These are phyloP conservation scores for Trypanosoma platydactyli DNA, from an alignment of 208 protist species.

Conservation along the genomic window DNA sequence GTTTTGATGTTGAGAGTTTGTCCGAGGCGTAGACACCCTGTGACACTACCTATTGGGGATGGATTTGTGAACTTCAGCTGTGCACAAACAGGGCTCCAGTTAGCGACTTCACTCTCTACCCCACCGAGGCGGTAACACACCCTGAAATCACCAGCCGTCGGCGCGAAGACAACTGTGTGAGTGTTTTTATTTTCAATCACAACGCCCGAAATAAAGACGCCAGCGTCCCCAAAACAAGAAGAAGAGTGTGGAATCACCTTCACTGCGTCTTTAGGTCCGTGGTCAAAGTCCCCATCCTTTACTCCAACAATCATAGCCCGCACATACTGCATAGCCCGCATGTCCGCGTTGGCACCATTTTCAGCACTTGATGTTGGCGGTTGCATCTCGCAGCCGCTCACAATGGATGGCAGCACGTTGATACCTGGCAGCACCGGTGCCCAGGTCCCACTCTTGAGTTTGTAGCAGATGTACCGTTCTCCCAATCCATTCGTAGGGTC, in stretches of 20 bases:
- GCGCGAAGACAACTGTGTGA: constrained; percentile 56
- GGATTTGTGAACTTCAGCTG: constrained; percentile 36
- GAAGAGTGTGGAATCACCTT: constrained; percentile 63
- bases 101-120: constrained; percentile 28
- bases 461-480: constrained; percentile 75
- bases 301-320: constrained; percentile 46
- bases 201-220: constrained; percentile 45
- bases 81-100: constrained; percentile 85
- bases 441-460: constrained; percentile 70
- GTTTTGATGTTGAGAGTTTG: constrained; percentile 54
- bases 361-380: constrained; percentile 25
- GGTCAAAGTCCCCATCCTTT: background rate
- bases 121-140: constrained; percentile 85
- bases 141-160: constrained; percentile 57
- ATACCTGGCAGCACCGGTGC: constrained; percentile 66
- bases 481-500: constrained; percentile 27
- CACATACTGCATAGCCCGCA: constrained; percentile 84
- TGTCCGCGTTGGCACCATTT: constrained; percentile 33
- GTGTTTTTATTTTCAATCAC: constrained; percentile 17
- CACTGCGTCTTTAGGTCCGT: constrained; percentile 32
- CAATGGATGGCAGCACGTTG: constrained; percentile 37
- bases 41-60: constrained; percentile 42
- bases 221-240: constrained; percentile 53
- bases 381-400: constrained; percentile 33
- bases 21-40: constrained; percentile 66